These are phyloP conservation scores for Aureobasidium sp. DNA, from an alignment of 2,329 filamentous ascomycete species.

Conservation along the genomic window DNA sequence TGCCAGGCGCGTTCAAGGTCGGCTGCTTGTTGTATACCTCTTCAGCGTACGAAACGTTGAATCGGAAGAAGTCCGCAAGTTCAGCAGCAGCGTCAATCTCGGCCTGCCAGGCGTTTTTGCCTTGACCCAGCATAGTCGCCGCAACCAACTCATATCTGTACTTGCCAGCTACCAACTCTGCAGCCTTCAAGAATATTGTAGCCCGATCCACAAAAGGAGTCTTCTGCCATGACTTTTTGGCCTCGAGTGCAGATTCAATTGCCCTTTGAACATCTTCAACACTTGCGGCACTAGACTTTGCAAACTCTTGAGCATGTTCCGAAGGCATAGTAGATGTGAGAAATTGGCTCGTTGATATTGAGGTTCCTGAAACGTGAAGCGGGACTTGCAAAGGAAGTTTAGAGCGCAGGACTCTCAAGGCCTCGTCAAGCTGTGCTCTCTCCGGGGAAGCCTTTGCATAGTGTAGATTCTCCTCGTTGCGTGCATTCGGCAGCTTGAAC, in stretches of 20 bases:
- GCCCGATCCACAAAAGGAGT: slow-evolving; percentile 31
- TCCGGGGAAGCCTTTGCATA: slow-evolving; percentile 4
- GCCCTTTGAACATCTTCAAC: slow-evolving; percentile 19
- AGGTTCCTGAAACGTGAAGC: not conserved
- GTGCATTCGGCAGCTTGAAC: slow-evolving; percentile 9
- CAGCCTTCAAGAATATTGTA: slow-evolving; percentile 32
- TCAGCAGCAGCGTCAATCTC: slow-evolving; percentile 34
- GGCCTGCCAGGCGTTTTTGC: slow-evolving; percentile 36
- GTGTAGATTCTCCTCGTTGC: slow-evolving; percentile 13
- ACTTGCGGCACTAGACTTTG: slow-evolving; percentile 9
- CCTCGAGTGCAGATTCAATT: slow-evolving; percentile 29
- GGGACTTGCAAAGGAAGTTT: not conserved
- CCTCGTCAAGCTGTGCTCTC: not conserved
- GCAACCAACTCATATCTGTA: slow-evolving; percentile 31
- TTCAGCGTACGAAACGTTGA: slow-evolving; percentile 27
- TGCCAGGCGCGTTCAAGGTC: slow-evolving; percentile 20
- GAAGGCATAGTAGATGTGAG: not conserved
- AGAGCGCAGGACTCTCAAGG: not conserved
- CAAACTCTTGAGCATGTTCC: not conserved
- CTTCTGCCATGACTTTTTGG: slow-evolving; percentile 30
- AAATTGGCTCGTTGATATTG: not conserved
- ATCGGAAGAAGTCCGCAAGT: slow-evolving; percentile 33
- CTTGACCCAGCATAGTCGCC: slow-evolving; percentile 37
- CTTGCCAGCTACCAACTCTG: slow-evolving; percentile 27
- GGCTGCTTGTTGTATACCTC: slow-evolving; percentile 35